A percentile compares a stretch with the other conserved stretches of the same genome.
phyloP scores from a whole-genome alignment of 129 eudicot species.

The Arctium lappa region DNA sequence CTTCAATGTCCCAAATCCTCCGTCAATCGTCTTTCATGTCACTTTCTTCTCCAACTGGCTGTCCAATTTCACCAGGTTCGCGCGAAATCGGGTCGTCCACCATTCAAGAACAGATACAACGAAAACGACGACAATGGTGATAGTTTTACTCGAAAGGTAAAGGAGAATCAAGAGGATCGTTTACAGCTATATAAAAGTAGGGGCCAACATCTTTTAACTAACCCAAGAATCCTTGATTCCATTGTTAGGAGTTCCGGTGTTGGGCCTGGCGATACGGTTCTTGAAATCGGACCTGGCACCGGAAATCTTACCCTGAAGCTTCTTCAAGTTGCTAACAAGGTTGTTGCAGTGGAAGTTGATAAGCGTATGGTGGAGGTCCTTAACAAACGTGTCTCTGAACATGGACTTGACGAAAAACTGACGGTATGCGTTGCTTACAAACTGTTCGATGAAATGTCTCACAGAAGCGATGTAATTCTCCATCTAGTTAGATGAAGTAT shows the following conservation, averaged over 20 bases:
- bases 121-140: constrained; percentile 19
- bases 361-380: constrained; percentile 75
- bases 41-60: constrained; percentile 11
- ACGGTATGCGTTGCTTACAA: constrained; percentile 46
- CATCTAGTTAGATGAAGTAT: not conserved
- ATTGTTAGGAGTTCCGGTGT: constrained; percentile 60
- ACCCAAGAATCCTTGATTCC: constrained; percentile 66
- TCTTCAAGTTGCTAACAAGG: constrained; percentile 64
- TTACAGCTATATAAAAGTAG: constrained; percentile 67
- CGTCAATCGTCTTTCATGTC: constrained; percentile 5
- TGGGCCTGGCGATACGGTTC: constrained; percentile 62
- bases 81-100: constrained; percentile 31
- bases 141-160: constrained; percentile 19
- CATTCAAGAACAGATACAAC: constrained; percentile 22
- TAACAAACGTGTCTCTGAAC: constrained; percentile 50
- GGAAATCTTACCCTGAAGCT: constrained; percentile 91
- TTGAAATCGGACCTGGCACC: constrained; percentile 97
- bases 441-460: constrained; percentile 55
- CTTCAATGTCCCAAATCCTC: constrained; percentile 35
- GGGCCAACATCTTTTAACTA: constrained; percentile 88
- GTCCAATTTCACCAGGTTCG: constrained; percentile 31
- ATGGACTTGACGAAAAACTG: constrained; percentile 44
- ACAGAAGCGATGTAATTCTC: not conserved
- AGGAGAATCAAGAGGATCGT: constrained; percentile 38
- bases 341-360: constrained; percentile 78